A percentile compares a stretch with the other conserved stretches of the same genome.
Conservation (phyloP, 371 early-diverging fungal genomes). For the Mucor irregularis region DNA sequence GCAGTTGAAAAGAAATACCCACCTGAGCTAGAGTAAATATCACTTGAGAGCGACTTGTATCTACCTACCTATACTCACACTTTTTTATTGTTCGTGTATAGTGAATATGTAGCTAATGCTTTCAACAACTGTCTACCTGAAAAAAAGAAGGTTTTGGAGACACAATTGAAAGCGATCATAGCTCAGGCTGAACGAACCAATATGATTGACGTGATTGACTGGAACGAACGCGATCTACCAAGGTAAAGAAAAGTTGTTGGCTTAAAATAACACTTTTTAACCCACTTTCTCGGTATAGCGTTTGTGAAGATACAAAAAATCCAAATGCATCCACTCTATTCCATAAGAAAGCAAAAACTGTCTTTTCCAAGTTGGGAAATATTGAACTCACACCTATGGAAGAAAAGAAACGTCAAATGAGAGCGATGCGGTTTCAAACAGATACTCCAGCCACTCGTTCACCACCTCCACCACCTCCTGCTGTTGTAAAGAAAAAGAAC, state of each 20-base stretch:
- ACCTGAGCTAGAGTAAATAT: too few relatives aligned
- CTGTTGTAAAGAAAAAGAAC: slow-evolving; percentile 1
- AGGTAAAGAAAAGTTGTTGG: slow-evolving; percentile 5
- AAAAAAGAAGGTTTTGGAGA: slow-evolving; percentile 40
- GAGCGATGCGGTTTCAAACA: slow-evolving; percentile 27
- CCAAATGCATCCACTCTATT: slow-evolving; percentile 5
- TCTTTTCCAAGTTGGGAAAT: slow-evolving; percentile 7
- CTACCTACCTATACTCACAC: not conserved
- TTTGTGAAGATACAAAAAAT: slow-evolving; percentile 12
- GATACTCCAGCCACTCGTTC: not conserved
- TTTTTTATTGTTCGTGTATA: slow-evolving; percentile 9
- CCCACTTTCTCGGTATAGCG: not conserved
- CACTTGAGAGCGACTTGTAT: too few relatives aligned
- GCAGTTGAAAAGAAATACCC: not conserved
- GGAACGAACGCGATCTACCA: slow-evolving; percentile 65
- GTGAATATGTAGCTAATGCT: slow-evolving; percentile 52
- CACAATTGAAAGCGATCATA: slow-evolving; percentile 46
- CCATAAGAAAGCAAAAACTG: slow-evolving; percentile 5
- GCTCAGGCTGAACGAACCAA: slow-evolving; percentile 37
- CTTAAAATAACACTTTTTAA: not conserved
- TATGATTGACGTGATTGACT: slow-evolving; percentile 70
- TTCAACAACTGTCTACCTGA: slow-evolving; percentile 43
- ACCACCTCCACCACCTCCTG: not conserved
- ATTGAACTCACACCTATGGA: slow-evolving; percentile 23
- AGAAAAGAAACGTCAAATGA: slow-evolving; percentile 8